Conservation (phyloP, 2,329 filamentous ascomycete genomes). For the Tolypocladium tropicale region DNA sequence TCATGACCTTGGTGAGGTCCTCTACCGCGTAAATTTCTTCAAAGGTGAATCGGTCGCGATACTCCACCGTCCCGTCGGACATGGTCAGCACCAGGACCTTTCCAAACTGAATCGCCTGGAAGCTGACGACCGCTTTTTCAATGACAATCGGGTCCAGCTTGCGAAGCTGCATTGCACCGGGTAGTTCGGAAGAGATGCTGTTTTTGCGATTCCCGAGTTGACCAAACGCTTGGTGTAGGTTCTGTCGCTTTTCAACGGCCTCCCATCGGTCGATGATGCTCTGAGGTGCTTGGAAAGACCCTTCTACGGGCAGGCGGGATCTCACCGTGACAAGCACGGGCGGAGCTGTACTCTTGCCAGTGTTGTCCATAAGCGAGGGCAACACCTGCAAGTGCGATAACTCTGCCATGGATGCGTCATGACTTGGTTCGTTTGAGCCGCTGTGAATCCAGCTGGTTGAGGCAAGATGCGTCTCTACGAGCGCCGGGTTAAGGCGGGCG, state of each 20-base stretch:
- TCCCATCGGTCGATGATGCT: conserved; percentile 81
- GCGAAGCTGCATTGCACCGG: conserved; percentile 35
- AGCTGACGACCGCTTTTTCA: conserved; percentile 59
- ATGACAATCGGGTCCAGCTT: conserved; percentile 59
- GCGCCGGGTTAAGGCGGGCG: conserved; percentile 37
- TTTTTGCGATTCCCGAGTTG: conserved; percentile 58
- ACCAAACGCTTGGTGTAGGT: conserved; percentile 66
- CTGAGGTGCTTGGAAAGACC: conserved; percentile 52
- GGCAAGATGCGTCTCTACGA: conserved; percentile 46
- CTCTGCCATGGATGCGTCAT: conserved; percentile 44
- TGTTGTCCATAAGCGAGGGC: conserved; percentile 51
- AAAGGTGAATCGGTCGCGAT: conserved; percentile 68
- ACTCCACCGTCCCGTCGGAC: conserved; percentile 72
- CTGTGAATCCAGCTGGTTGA: conserved; percentile 46
- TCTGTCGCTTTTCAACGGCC: conserved; percentile 55
- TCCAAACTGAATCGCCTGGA: conserved; percentile 60
- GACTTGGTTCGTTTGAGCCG: conserved; percentile 29
- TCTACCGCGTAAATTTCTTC: conserved; percentile 53
- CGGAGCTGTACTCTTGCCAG: conserved; percentile 42
- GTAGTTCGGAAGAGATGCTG: conserved; percentile 26
- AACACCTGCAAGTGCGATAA: conserved; percentile 69
- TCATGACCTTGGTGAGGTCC: conserved; percentile 55
- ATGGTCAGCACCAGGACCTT: conserved; percentile 63
- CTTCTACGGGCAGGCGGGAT: conserved; percentile 43
- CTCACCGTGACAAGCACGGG: conserved; percentile 66